These are phyloP conservation scores for Takakia lepidozioides DNA, from an alignment of 225 moss, liverwort and hornwort genomes.

Conservation along the genomic window DNA sequence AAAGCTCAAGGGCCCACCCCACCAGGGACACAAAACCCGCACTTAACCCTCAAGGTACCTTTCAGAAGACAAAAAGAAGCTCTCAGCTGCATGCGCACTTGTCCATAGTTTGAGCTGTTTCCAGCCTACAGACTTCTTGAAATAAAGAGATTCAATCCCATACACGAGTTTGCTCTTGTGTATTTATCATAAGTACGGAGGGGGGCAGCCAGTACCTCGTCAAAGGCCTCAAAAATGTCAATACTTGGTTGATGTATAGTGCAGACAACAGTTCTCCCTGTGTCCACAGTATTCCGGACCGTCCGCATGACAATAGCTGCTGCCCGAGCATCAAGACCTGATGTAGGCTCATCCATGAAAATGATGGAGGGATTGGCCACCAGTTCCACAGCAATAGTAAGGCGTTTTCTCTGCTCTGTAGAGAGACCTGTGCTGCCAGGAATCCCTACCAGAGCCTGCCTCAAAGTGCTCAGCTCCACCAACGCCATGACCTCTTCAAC, in stretches of 20 bases:
- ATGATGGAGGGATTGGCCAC: conserved; percentile 94
- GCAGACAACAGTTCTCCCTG: conserved; percentile 92
- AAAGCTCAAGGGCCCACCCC: no score
- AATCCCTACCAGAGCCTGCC: conserved; percentile 71
- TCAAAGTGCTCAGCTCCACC: conserved; percentile 58
- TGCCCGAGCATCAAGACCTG: conserved; percentile 93
- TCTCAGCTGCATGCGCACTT: no score
- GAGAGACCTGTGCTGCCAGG: conserved; percentile 92
- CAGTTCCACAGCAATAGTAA: conserved; percentile 88
- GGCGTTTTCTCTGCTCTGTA: conserved; percentile 87
- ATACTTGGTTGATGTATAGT: conserved; percentile 98
- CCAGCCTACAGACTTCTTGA: no score
- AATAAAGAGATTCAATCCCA: no score
- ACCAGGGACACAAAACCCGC: no score
- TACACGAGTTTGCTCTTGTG: no score
- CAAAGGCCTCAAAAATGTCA: conserved; percentile 96
- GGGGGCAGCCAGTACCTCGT: no score
- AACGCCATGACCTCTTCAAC: conserved; percentile 92
- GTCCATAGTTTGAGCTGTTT: no score
- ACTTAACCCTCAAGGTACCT: no score
- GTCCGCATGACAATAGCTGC: conserved; percentile 99
- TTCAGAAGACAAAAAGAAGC: no score
- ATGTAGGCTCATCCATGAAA: conserved; percentile 97
- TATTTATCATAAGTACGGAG: no score
- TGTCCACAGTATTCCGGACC: conserved; percentile 92